phyloP scores from a whole-genome alignment of 202 grass and related monocot genomes.

The Tripidium arundinaceum region DNA sequence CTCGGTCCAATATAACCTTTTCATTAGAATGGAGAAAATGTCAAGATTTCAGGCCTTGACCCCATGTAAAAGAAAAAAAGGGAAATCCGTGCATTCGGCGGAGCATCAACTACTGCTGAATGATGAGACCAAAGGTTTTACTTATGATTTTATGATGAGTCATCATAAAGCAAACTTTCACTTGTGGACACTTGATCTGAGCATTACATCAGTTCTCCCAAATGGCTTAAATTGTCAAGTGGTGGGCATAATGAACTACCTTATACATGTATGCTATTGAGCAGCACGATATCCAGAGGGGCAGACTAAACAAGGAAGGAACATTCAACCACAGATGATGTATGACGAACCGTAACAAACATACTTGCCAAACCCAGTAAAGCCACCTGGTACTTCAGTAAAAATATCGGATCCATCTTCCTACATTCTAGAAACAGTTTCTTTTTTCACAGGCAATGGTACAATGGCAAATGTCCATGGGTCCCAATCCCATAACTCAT shows the following conservation, averaged over 20 bases:
- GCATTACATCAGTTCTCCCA: not conserved
- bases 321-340: not conserved
- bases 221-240: not conserved
- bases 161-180: not conserved
- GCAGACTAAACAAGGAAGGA: too few species aligned
- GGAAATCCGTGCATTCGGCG: not conserved
- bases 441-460: not conserved
- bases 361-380: conserved; percentile 11
- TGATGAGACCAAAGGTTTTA: not conserved
- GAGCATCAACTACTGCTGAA: conserved; percentile 1
- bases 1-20: conserved; percentile 85
- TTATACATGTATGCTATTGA: not conserved
- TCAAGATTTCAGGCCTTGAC: conserved; percentile 20
- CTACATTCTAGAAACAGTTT: not conserved
- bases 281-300: too few species aligned
- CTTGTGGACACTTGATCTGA: not conserved
- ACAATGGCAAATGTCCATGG: not conserved
- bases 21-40: conserved; percentile 27
- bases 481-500: not conserved
- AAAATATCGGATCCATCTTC: not conserved
- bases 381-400: not conserved
- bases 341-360: not conserved
- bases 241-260: not conserved
- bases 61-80: conserved; percentile 1
- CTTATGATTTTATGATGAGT: conserved; percentile 10